Conservation (phyloP, 208 protist genomes). For the Strigomonas galati region DNA sequence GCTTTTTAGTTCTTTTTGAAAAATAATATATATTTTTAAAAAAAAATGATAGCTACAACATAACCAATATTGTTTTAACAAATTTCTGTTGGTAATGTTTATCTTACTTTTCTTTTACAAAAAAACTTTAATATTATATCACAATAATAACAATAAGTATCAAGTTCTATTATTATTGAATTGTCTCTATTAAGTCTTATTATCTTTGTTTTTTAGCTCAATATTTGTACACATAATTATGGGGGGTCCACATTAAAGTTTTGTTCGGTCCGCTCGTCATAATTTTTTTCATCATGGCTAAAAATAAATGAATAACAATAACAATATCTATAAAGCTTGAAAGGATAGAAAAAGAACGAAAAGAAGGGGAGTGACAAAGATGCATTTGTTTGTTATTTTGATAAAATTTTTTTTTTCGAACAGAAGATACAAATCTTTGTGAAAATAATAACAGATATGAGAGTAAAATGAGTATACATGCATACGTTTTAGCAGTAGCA, state of each 20-base stretch:
- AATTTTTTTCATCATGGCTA: conserved; percentile 10
- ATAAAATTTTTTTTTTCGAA: not conserved
- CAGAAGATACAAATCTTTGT: too few relatives aligned
- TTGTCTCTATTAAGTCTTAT: too few relatives aligned
- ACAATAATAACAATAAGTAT: conserved; percentile 7
- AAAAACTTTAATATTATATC: conserved; percentile 1
- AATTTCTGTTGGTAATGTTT: conserved; percentile 8
- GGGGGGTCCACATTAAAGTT: conserved; percentile 2
- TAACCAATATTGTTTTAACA: not conserved
- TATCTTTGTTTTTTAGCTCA: too few relatives aligned
- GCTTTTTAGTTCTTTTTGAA: not conserved
- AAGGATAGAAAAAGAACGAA: too few relatives aligned
- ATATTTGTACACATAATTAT: conserved; percentile 14
- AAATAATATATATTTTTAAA: conserved; percentile 8
- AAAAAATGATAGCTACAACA: not conserved
- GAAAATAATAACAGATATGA: too few relatives aligned
- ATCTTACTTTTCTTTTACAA: conserved; percentile 10
- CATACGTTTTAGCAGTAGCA: not conserved
- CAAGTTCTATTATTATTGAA: too few relatives aligned
- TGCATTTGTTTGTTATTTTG: not conserved
- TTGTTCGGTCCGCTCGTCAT: conserved; percentile 12
- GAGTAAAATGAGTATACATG: not conserved
- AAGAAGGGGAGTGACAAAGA: not conserved
- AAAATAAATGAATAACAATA: not conserved
- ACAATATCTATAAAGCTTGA: not conserved